These are phyloP conservation scores for Odonthalia washingtoniensis DNA, from an alignment of 31 red algal genomes.

Conservation along the genomic window DNA sequence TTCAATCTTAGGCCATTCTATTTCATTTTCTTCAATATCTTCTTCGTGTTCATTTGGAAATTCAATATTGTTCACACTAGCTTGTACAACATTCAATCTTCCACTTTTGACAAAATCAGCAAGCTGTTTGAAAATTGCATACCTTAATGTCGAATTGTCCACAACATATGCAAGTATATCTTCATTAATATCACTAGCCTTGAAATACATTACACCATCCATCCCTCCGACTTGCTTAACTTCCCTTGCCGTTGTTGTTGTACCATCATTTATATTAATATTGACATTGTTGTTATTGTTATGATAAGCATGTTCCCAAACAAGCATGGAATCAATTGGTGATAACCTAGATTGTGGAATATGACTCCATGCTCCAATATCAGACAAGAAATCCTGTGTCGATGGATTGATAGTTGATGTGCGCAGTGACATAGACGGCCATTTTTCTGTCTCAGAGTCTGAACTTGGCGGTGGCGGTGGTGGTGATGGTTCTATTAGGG, in stretches of 20 bases:
- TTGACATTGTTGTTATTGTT: too few relatives aligned
- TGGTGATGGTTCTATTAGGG: conserved; percentile 63
- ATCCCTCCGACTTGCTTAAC: neutral
- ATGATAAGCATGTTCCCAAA: conserved; percentile 53
- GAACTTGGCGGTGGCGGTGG: too few relatives aligned
- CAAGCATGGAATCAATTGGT: conserved; percentile 71
- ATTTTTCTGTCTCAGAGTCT: neutral
- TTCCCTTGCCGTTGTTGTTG: too few relatives aligned
- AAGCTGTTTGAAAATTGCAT: conserved; percentile 63
- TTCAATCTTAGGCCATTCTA: neutral
- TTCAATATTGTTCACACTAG: conserved; percentile 31
- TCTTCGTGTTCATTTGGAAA: neutral
- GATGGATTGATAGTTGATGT: conserved; percentile 80
- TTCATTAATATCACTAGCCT: conserved; percentile 36
- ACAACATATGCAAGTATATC: conserved; percentile 70
- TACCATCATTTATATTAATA: too few relatives aligned
- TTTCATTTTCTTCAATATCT: neutral
- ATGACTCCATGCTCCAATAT: conserved; percentile 65
- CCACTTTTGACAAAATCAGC: neutral
- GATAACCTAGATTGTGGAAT: conserved; percentile 53
- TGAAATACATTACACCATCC: conserved; percentile 43
- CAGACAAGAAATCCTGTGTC: conserved; percentile 66
- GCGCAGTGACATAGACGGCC: conserved; percentile 55
- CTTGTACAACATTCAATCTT: conserved; percentile 4
- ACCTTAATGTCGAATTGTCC: conserved; percentile 69